Evolutionary conservation across 108 stramenopile genomes (phyloP), one percentile per base, ranked within the genome.

Genomic region (Parietichytrium sp.): DNA sequence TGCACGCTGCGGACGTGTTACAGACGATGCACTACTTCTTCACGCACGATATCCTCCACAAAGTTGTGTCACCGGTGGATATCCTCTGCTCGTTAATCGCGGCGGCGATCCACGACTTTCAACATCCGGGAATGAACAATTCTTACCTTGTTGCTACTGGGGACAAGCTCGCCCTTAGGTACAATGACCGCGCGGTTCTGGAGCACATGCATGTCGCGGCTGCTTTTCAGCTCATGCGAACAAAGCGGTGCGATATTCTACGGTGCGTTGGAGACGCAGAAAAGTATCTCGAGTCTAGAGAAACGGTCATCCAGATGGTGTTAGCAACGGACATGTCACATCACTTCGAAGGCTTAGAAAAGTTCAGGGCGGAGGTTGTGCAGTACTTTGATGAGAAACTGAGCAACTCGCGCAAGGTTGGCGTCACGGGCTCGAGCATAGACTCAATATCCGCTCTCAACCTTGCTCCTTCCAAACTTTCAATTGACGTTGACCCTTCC

Each of bases 181-280:
- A 90, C 86, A 88, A 88, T 33, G 90, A 90, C 78, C 52, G 54
- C 3, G 53, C 82, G 8, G 87, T 90, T 47, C 82, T 89, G 26
- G 90, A 90, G 72, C 88, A 88, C 84, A 86, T 88, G 72, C 90
- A 90, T 84, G 42, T 82, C 10, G 51, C 89, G 0, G 87, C 85
- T 33, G 84, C 89, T 12, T 90, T 88, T 47, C 16, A 47, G 15
- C 6, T 90, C 18, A 45, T 89, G 61, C 26, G 52, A 20, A 23
- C 80, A 18, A 84, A 80, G 16, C 31, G 80, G 16, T 47, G 47
- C 16, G 54, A 88, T 27, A 49, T 89, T 4, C 51, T 51, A 42
- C 80, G 88, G 29, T 38, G 29, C 16, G 42, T 53, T 52, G 42
- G 84, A 15, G 10, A 7, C 49, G 47, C 31, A 3, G 77, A 48